Conservation (phyloP, 805 yeast species). For the Lipomyces chichibuensis region DNA sequence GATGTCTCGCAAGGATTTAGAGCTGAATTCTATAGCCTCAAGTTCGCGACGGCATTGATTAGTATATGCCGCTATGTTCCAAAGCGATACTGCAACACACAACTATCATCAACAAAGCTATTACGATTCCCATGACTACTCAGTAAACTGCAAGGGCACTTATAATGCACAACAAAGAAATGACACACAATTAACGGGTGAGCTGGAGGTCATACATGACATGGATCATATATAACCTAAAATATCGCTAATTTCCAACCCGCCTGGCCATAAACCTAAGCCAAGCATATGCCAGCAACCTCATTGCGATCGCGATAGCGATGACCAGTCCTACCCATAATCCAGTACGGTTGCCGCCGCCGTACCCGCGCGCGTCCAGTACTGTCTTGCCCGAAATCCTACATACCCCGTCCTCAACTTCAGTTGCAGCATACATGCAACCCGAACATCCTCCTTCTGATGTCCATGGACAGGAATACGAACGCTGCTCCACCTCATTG, state of each 20-base stretch:
- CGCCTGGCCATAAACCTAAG: background rate
- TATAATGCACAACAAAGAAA: too few species aligned
- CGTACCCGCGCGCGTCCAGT: slow-evolving; percentile 44
- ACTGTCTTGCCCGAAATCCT: slow-evolving; percentile 46
- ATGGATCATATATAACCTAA: too few species aligned
- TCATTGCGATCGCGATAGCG: slow-evolving; percentile 43
- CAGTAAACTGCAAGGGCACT: too few species aligned
- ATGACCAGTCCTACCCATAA: slow-evolving; percentile 47
- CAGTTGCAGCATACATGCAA: slow-evolving; percentile 46
- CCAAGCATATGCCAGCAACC: slow-evolving; percentile 42
- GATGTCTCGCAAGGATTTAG: too few species aligned
- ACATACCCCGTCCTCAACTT: slow-evolving; percentile 39
- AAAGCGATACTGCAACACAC: too few species aligned
- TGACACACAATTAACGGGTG: too few species aligned
- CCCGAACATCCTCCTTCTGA: slow-evolving; percentile 42
- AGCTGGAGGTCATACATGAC: too few species aligned
- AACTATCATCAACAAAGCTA: too few species aligned
- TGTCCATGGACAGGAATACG: slow-evolving; percentile 40
- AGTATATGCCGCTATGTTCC: too few species aligned
- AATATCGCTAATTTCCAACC: background rate
- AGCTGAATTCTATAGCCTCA: too few species aligned
- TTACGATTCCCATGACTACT: too few species aligned
- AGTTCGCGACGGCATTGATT: too few species aligned
- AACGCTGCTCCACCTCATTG: slow-evolving; percentile 45
- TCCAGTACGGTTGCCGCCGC: slow-evolving; percentile 39